Conservation (phyloP, 768 basidiomycete genomes). For the Amanita pallidorosea region DNA sequence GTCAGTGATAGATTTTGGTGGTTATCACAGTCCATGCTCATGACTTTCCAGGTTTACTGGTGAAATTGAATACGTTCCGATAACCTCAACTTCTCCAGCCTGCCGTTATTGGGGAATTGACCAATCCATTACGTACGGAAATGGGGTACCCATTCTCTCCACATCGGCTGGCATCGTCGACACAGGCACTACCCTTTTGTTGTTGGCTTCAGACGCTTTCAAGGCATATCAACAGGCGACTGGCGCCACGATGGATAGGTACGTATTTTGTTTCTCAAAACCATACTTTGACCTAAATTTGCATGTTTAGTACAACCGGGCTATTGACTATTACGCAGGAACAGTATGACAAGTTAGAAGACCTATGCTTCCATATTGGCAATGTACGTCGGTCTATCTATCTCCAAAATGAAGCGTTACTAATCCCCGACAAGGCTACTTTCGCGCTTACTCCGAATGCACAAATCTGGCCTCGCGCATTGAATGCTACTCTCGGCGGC, state of each 20-base stretch:
- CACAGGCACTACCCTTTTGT: constrained; percentile 41
- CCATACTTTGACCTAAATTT: background rate
- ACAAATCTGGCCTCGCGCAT: constrained; percentile 52
- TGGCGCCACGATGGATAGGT: constrained; percentile 41
- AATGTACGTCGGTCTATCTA: constrained; percentile 17
- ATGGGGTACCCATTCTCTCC: constrained; percentile 20
- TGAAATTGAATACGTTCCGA: constrained; percentile 19
- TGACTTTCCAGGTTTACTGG: constrained; percentile 14
- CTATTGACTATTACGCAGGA: constrained; percentile 39
- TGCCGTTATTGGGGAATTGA: constrained; percentile 43
- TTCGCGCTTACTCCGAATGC: constrained; percentile 48
- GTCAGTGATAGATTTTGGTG: constrained; percentile 16
- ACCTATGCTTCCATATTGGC: constrained; percentile 42
- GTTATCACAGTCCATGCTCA: constrained; percentile 17
- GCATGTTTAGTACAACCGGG: constrained; percentile 34
- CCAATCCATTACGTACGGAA: constrained; percentile 33
- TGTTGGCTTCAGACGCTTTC: constrained; percentile 52
- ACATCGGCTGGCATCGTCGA: constrained; percentile 38
- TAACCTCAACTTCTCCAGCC: constrained; percentile 33
- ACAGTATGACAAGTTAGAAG: constrained; percentile 39
- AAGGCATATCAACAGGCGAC: constrained; percentile 41
- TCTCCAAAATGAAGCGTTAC: background rate
- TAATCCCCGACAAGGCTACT: constrained; percentile 19
- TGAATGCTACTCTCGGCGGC: constrained; percentile 45
- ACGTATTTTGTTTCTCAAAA: constrained; percentile 8